Evolutionary conservation across 2,329 filamentous ascomycete genomes (phyloP).

Genomic region (Metarhizium sp.): DNA sequence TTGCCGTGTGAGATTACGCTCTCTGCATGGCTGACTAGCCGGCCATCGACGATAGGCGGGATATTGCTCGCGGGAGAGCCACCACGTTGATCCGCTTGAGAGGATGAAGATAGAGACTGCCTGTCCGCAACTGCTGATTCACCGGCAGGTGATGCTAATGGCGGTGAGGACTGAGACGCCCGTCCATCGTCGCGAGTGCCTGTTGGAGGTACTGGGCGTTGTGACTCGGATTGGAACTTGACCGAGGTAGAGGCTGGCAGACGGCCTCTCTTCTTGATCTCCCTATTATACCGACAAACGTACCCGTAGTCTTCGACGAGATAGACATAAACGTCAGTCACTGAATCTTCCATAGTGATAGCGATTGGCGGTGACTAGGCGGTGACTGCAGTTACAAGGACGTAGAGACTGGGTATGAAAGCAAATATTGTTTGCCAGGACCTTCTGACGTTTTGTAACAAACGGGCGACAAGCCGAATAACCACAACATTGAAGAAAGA

Average conservation of each 20-base stretch:
- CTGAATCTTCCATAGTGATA: not conserved
- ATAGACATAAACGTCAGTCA: not conserved
- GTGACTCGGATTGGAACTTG: not conserved
- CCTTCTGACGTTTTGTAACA: not conserved
- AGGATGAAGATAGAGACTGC: not conserved
- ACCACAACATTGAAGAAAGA: not conserved
- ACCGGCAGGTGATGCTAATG: not conserved
- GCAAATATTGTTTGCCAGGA: not conserved
- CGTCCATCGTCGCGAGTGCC: not conserved
- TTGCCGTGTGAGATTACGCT: not conserved
- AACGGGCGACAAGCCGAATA: not conserved
- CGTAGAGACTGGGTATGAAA: too few relatives aligned
- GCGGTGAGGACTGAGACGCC: not conserved
- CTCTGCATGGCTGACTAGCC: not conserved
- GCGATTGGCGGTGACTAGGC: not conserved
- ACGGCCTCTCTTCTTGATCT: constrained; percentile 27
- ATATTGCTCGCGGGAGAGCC: not conserved
- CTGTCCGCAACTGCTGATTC: not conserved
- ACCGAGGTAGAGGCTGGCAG: constrained; percentile 16
- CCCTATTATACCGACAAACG: constrained; percentile 25
- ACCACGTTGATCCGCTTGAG: not conserved
- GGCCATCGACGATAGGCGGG: not conserved
- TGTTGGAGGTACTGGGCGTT: not conserved
- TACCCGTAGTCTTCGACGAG: constrained; percentile 25
- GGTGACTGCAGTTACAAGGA: not conserved